Percentiles rank a stretch among this genome's conserved stretches.
These are phyloP conservation scores for Erodium trifolium DNA, from an alignment of 441 rosid species.

Conservation along the genomic window DNA sequence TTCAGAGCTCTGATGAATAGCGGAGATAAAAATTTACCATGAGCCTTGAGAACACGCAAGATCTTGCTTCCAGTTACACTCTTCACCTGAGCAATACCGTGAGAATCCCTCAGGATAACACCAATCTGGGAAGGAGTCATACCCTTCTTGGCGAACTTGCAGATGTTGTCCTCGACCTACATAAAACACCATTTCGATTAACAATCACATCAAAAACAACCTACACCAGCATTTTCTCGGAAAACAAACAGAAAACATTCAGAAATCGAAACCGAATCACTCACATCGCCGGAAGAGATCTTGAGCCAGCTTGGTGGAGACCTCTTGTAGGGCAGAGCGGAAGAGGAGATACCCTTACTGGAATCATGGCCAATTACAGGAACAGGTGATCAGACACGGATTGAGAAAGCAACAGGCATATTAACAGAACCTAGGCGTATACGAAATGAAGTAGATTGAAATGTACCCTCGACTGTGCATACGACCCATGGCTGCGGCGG, in stretches of 20 bases:
- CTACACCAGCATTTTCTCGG: background rate
- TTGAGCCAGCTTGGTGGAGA: conserved; percentile 59
- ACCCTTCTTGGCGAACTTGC: conserved; percentile 63
- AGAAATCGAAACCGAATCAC: conserved; percentile 3
- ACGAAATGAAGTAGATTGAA: background rate
- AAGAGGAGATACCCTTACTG: conserved; percentile 63
- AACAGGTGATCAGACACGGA: background rate
- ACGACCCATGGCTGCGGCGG: conserved; percentile 14
- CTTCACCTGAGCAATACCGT: conserved; percentile 58
- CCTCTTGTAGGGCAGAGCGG: conserved; percentile 58
- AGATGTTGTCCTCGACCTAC: conserved; percentile 55
- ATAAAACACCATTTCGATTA: background rate
- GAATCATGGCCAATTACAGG: background rate
- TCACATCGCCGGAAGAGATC: conserved; percentile 48
- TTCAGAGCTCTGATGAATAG: too few species aligned
- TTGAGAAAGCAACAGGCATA: background rate
- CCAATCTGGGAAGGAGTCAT: conserved; percentile 65
- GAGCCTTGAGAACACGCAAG: conserved; percentile 55
- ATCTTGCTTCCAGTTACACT: conserved; percentile 63
- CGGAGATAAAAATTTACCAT: conserved; percentile 25
- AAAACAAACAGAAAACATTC: background rate
- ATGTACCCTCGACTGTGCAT: conserved; percentile 17
- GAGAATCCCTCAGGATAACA: conserved; percentile 66
- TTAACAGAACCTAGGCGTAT: background rate
- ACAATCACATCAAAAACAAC: background rate